Evolutionary conservation across 2,329 filamentous ascomycete species (phyloP), one percentile per base, ranked within the genome.

Genomic region (Aureobasidium subglaciale): DNA sequence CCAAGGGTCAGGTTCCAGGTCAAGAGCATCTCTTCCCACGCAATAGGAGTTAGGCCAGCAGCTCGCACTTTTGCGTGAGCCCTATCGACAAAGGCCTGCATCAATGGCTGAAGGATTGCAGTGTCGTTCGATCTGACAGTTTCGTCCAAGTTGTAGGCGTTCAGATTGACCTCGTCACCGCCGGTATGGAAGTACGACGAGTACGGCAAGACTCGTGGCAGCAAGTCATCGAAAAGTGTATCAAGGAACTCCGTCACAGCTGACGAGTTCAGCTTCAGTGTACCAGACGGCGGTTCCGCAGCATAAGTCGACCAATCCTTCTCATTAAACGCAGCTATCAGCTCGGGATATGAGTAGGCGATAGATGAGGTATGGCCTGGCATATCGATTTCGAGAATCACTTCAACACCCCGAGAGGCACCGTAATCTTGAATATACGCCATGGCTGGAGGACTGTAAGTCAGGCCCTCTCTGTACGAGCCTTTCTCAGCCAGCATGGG

Each of bases 1-100:
- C 83, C 83, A 5, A 95, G 73, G 0, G 80, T 87, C 42, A 93
- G 73, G 66, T 91, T 87, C 86, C 88, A 95, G 22, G 84, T 77
- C 9, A 87, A 74, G 1, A 89, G 75, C 78, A 93, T 90, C 70
- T 95, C 90, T 69, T 96, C 89, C 90, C 90, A 95, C 1, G 91
- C 87, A 20, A 95, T 74, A 0, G 90, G 88, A 5, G 78, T 80
- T 50, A 95, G 72, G 4, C 85, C 85, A 5, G 79, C 76, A 40
- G 78, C 72, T 42, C 82, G 75, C 37, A 93, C 76, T 42, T 84
- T 81, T 27, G 71, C 75, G 68, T 91, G 87, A 63, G 85, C 84
- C 61, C 79, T 78, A 67, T 88, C 80, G 60, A 95, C 75, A 66
- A 95, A 90, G 56, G 78, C 81, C 67, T 95, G 88, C 67, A 96